These are phyloP conservation scores for Leersia perrieri DNA, from an alignment of 176 grass and related monocot genomes.

Conservation along the genomic window DNA sequence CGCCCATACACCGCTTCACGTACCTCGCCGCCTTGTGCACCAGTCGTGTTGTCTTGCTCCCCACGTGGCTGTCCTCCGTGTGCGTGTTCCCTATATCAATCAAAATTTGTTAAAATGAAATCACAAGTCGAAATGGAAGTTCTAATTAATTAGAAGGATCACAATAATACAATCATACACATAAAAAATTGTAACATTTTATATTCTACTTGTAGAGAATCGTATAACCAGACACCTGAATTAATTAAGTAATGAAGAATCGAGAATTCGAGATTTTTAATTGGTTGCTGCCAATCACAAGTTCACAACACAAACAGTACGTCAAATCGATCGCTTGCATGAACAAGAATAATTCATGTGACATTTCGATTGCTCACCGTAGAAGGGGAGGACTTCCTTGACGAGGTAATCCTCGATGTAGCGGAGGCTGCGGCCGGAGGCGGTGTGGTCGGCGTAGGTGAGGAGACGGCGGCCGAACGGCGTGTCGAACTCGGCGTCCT, in stretches of 20 bases:
- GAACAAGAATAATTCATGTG: neutral
- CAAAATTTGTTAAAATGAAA: too few relatives aligned
- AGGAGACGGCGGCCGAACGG: conserved; percentile 62
- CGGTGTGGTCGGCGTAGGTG: conserved; percentile 80
- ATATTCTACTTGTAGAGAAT: too few relatives aligned
- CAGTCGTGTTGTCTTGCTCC: conserved; percentile 64
- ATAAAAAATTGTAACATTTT: too few relatives aligned
- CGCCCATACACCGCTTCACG: conserved; percentile 76
- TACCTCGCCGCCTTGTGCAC: conserved; percentile 57
- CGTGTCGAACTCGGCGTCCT: conserved; percentile 54
- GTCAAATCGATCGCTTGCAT: too few relatives aligned
- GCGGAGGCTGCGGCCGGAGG: conserved; percentile 59
- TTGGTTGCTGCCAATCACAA: too few relatives aligned
- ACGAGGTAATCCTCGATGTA: conserved; percentile 78
- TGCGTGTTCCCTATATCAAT: conserved; percentile 73
- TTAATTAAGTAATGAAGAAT: too few relatives aligned
- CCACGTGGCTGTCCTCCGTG: conserved; percentile 76
- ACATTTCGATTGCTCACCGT: conserved; percentile 39
- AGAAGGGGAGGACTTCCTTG: conserved; percentile 69
- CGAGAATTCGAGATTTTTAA: too few relatives aligned
- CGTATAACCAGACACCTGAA: too few relatives aligned
- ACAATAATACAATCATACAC: too few relatives aligned
- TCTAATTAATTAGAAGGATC: too few relatives aligned
- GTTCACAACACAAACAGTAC: too few relatives aligned
- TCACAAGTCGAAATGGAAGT: too few relatives aligned